Conservation (phyloP, 176 grass and related monocot genomes). For the Elymus sibiricus region DNA sequence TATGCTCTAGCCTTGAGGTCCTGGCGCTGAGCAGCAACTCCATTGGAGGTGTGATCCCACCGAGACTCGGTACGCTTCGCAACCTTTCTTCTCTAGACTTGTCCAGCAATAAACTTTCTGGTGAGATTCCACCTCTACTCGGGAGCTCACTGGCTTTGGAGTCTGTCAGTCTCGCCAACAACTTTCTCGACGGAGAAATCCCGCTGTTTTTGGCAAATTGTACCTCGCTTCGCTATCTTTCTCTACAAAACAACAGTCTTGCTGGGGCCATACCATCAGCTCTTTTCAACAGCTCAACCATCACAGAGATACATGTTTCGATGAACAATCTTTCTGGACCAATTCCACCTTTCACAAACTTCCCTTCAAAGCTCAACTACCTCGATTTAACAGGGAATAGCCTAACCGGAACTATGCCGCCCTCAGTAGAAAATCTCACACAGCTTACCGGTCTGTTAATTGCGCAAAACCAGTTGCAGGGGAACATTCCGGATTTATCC, state of each 20-base stretch:
- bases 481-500: slow-evolving; percentile 26
- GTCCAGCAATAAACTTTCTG: background rate
- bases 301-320: background rate
- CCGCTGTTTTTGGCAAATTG: background rate
- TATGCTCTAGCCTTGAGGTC: slow-evolving; percentile 3
- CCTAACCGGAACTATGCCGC: slow-evolving; percentile 29
- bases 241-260: slow-evolving; percentile 27
- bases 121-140: background rate
- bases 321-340: background rate
- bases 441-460: too few relatives aligned
- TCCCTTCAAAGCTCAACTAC: background rate
- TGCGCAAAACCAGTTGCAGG: slow-evolving; percentile 31
- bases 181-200: too few relatives aligned
- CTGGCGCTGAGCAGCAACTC: slow-evolving; percentile 13
- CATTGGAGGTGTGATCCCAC: background rate
- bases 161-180: too few relatives aligned
- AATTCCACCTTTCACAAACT: background rate
- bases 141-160: background rate
- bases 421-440: slow-evolving; percentile 29
- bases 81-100: background rate
- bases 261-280: slow-evolving; percentile 31
- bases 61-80: background rate
- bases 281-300: slow-evolving; percentile 18
- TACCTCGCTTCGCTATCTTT: slow-evolving; percentile 20
- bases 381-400: slow-evolving; percentile 5